phyloP scores from a whole-genome alignment of 257 asterid species.

The Coffea canephora region DNA sequence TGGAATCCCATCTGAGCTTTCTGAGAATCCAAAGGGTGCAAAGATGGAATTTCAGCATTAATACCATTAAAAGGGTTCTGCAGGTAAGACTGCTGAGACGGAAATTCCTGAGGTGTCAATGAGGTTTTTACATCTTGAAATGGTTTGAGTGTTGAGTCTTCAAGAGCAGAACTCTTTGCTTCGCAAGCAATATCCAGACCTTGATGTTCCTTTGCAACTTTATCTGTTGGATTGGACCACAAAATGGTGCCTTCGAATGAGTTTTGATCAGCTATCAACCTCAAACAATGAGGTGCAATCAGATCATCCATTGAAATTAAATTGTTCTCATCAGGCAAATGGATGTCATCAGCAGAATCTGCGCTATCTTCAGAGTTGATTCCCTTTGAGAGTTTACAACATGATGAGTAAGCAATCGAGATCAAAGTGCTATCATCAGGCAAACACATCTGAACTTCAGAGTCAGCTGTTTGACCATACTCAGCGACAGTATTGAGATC shows the following conservation, averaged over 20 bases:
- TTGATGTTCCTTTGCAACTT: constrained; percentile 15
- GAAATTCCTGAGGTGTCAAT: constrained; percentile 17
- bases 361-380: constrained; percentile 7
- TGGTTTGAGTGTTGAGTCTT: constrained; percentile 7
- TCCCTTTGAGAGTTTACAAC: not conserved
- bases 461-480: constrained; percentile 16
- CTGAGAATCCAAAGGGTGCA: constrained; percentile 12
- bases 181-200: constrained; percentile 3
- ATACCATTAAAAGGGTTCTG: constrained; percentile 5
- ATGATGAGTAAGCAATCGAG: constrained; percentile 10
- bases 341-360: constrained; percentile 31
- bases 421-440: constrained; percentile 24
- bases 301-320: constrained; percentile 30
- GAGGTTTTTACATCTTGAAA: constrained; percentile 11
- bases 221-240: not conserved
- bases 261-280: constrained; percentile 7
- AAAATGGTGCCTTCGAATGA: not conserved
- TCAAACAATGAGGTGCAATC: constrained; percentile 21
- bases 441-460: constrained; percentile 28
- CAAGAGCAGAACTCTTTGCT: constrained; percentile 6
- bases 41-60: constrained; percentile 10
- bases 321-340: constrained; percentile 45
- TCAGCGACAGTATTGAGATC: constrained; percentile 7
- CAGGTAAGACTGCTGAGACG: constrained; percentile 16
- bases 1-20: constrained; percentile 16